Base-by-base conservation (phyloP, 495 filamentous ascomycete species). In the Daldinia bambusicola region DNA sequence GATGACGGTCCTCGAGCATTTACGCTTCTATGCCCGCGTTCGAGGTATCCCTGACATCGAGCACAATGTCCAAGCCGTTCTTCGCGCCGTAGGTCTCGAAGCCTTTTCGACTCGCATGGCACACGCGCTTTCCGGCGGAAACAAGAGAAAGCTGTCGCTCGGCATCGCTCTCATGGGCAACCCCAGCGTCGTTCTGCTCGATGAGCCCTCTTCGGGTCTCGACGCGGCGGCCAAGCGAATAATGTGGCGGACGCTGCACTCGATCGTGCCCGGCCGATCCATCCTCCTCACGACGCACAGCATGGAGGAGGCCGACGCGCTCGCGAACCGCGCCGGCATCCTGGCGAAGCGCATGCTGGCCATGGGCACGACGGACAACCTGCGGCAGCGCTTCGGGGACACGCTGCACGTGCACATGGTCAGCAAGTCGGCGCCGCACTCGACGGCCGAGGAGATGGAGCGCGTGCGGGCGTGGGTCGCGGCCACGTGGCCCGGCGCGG, bases 131-230 rank as follows among this genome's bases (percentile, higher is more conserved):
- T 89, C 86, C 0, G 91, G 91, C 36, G 91, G 91, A 38, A 92
- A 92, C 73, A 92, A 92, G 79, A 77, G 91, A 8, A 93, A 93
- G 70, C 81, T 93, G 0, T 87, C 84, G 9, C 84, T 93, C 0
- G 91, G 87, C n/a, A 92, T 93, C 60, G 91, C 91, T 1, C 80
- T 93, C 4, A 91, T 92, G 82, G 91, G 91, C 6, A 91, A 93
- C 70, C 91, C 91, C 0, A 85, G 87, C 16, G 90, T 93, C 0
- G 77, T 93, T 1, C 81, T 93, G 2, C 85, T 94, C 4, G 91
- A 94, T 74, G 89, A 92, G 71, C 90, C 90, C 0, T 86, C 82
- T 4, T 88, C 84, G 3, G 90, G 91, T 2, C 86, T 93, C 71
- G 91, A 93, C 70, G 91, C 91, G 0, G 89, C 88, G 0, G 86